These are phyloP conservation scores for Peribolospora baueri DNA, from an alignment of 768 basidiomycete genomes.

Conservation along the genomic window DNA sequence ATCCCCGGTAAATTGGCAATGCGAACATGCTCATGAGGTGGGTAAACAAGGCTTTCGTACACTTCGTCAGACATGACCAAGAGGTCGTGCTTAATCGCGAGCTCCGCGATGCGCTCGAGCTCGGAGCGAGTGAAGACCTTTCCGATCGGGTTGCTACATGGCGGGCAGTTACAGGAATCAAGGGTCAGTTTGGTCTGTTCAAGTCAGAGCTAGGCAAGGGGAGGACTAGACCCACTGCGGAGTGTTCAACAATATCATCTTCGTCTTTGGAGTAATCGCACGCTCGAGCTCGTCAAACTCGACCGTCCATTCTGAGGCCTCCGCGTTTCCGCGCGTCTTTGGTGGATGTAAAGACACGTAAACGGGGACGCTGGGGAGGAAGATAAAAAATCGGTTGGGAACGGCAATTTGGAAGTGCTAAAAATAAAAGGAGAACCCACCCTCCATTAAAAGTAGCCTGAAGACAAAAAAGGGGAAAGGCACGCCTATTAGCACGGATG, in stretches of 20 bases:
- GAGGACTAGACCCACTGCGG: too few species aligned
- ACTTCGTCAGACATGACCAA: constrained; percentile 92
- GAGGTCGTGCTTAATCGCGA: constrained; percentile 79
- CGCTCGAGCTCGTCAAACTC: constrained; percentile 70
- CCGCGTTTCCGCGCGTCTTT: constrained; percentile 22
- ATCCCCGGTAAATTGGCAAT: background rate
- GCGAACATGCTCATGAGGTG: background rate
- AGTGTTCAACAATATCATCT: constrained; percentile 44
- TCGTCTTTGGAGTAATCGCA: constrained; percentile 67
- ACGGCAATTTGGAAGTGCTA: background rate
- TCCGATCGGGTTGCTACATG: background rate
- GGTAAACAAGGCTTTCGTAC: constrained; percentile 58
- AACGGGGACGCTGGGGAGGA: constrained; percentile 79
- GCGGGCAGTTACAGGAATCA: background rate
- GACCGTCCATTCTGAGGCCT: constrained; percentile 61
- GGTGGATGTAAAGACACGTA: constrained; percentile 90
- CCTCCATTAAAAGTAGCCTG: constrained; percentile 7
- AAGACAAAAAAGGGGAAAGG: too few species aligned
- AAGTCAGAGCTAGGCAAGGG: too few species aligned
- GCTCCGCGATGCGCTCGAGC: constrained; percentile 33
- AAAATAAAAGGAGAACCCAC: background rate
- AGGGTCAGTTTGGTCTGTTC: too few species aligned
- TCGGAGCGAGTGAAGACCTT: background rate
- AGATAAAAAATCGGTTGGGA: constrained; percentile 29
- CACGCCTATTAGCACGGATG: too few species aligned